Percentiles rank a stretch among this genome's conserved stretches.
Conservation (phyloP, 371 early-diverging fungal species). For the Mucor mucedo region DNA sequence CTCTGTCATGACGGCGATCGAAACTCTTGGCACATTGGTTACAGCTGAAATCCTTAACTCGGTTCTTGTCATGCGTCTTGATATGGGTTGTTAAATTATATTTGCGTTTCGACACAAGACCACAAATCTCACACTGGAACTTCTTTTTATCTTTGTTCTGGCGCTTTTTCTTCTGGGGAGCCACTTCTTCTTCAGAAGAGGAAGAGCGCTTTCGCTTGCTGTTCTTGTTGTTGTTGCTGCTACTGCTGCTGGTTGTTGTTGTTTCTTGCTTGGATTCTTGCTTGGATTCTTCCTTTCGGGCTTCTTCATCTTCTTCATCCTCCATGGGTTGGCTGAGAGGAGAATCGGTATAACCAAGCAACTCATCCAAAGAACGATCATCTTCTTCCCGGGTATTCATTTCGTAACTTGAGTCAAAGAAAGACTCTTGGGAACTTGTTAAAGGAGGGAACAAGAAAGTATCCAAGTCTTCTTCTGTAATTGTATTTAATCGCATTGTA, state of each 20-base stretch:
- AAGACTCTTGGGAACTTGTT: conserved; percentile 5
- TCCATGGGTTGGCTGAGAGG: background rate
- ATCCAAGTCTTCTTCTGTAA: conserved; percentile 12
- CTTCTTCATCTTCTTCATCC: background rate
- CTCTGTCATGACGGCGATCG: conserved; percentile 71
- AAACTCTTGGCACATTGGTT: conserved; percentile 57
- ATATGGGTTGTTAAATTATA: conserved; percentile 77
- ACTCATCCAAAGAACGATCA: background rate
- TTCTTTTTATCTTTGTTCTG: background rate
- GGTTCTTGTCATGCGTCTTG: conserved; percentile 69
- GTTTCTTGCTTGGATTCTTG: background rate
- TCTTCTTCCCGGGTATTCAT: background rate
- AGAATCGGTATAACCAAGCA: background rate
- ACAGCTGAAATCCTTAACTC: conserved; percentile 66
- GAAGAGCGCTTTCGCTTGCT: no score
- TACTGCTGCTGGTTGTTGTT: background rate
- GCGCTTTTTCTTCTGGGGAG: background rate
- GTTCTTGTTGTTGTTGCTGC: background rate
- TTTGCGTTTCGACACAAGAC: conserved; percentile 61
- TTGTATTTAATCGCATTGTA: conserved; percentile 6
- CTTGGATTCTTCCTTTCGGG: background rate
- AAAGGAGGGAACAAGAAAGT: conserved; percentile 22
- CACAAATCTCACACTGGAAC: conserved; percentile 53
- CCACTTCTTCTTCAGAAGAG: no score
- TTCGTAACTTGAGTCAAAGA: background rate